Evolutionary conservation across 2,329 filamentous ascomycete species (phyloP).

Genomic region (Alternaria sp.): DNA sequence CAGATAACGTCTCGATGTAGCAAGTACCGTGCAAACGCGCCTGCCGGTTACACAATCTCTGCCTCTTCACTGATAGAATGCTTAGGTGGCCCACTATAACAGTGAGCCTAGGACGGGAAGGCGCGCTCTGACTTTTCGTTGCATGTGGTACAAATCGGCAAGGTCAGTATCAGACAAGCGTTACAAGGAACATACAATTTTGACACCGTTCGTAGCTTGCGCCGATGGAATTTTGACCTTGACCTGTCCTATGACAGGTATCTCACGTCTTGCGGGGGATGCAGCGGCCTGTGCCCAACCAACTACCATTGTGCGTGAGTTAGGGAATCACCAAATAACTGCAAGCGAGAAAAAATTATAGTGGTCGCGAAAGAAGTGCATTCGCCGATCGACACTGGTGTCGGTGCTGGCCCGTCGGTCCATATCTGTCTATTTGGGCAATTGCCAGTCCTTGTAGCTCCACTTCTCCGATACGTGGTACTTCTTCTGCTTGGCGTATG

Average conservation of each 20-base stretch:
- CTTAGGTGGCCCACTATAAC: background rate
- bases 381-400: background rate
- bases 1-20: background rate
- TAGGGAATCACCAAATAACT: background rate
- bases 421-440: slow-evolving; percentile 39
- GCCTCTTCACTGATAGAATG: background rate
- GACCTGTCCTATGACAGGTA: background rate
- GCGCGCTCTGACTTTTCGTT: background rate
- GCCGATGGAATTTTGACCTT: background rate
- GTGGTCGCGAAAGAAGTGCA: background rate
- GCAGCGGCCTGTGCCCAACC: background rate
- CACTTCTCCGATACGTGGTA: slow-evolving; percentile 91
- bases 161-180: background rate
- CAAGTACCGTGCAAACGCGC: too few relatives aligned
- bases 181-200: background rate
- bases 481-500: slow-evolving; percentile 83
- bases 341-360: background rate
- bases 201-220: background rate
- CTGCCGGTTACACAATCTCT: background rate
- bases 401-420: background rate
- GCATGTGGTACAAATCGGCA: background rate
- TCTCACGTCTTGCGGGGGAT: background rate
- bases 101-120: background rate
- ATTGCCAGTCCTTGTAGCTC: slow-evolving; percentile 91
- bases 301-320: background rate